Evolutionary conservation across 2,329 filamentous ascomycete species (phyloP).

Genomic region (Aspergillus sp.): DNA sequence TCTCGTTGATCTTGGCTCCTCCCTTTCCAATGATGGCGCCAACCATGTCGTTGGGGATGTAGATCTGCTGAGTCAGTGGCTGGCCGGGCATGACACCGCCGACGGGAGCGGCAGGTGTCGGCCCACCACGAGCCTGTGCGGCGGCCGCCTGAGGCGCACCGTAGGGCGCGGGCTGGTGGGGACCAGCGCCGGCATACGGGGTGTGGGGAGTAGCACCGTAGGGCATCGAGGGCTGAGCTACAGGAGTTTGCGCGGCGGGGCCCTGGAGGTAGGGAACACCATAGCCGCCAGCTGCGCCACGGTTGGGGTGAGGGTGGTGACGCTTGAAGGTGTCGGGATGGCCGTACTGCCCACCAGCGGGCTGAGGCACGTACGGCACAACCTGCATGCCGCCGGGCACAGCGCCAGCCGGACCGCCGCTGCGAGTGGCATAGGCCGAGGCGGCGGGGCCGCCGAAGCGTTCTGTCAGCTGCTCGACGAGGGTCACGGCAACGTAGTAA

Average conservation of each 20-base stretch:
- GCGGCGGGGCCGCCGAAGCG: slow-evolving; percentile 93
- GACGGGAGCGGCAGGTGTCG: slow-evolving; percentile 66
- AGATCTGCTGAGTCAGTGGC: slow-evolving; percentile 95
- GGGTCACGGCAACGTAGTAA: slow-evolving; percentile 97
- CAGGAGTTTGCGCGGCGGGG: slow-evolving; percentile 56
- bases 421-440: slow-evolving; percentile 95
- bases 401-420: slow-evolving; percentile 86
- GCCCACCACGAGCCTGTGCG: slow-evolving; percentile 66
- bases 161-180: slow-evolving; percentile 73
- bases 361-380: slow-evolving; percentile 94
- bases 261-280: slow-evolving; percentile 70
- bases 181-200: slow-evolving; percentile 76
- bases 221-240: slow-evolving; percentile 69
- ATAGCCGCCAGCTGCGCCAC: slow-evolving; percentile 74
- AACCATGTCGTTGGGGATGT: slow-evolving; percentile 99
- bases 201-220: slow-evolving; percentile 75
- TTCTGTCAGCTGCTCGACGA: slow-evolving; percentile 95
- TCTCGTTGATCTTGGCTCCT: slow-evolving; percentile 98
- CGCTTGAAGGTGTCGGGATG: slow-evolving; percentile 82
- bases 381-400: slow-evolving; percentile 98
- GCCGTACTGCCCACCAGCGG: slow-evolving; percentile 88
- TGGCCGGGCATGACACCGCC: slow-evolving; percentile 74
- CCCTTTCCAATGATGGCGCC: slow-evolving; percentile 99
- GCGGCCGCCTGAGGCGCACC: slow-evolving; percentile 62
- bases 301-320: slow-evolving; percentile 71